Evolutionary conservation across 225 moss, liverwort and hornwort genomes (phyloP), one percentile per base, ranked within the genome.

Genomic region (Pleurozium schreberi): DNA sequence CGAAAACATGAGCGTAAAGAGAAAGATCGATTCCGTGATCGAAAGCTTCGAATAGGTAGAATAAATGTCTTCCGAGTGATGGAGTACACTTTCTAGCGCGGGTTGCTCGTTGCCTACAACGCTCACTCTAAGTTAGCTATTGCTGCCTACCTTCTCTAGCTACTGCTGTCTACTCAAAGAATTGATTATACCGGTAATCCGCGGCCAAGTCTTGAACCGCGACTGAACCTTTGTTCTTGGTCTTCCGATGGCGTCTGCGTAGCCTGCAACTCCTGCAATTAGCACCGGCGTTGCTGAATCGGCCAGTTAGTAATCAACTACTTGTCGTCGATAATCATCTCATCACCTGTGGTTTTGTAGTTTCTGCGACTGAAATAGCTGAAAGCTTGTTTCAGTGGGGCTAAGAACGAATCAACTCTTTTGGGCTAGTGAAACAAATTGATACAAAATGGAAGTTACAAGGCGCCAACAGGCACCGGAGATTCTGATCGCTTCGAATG

Each of bases 401-500:
- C 73, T 52, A 23, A 74, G 28, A 83, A 83, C 64, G 34, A 40
- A 64, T 63, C 62, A 62, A 66, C 66, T 87, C 87, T 80, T 67
- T 58, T 59, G 60, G 80, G 80, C 40, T 87, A 91, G 58, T 84
- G 84, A 87, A 64, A 66, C 87, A 91, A 70, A 82, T 73, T 91
- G 84, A 59, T 89, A 84, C 84, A 85, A 81, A 66, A 36, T 87
- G 75, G 87, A 84, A 89, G 86, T 89, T 87, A 87, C 87, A 91
- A 75, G 75, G 75, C 75, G 67, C 91, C 85, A 49, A 74, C 80
- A 81, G 80, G 66, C 89, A 89, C 75, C 60, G 63, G 64, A 55
- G 77, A 84, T 87, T 78, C 76, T 42, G n/a, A 34, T 85, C 58
- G 85, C 88, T 85, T 85, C 62, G n/a, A 31, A 33, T 78, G 86